A percentile compares a stretch with the other conserved stretches of the same genome.
Evolutionary conservation across 768 basidiomycete species (phyloP).

Genomic region (Panus rudis): DNA sequence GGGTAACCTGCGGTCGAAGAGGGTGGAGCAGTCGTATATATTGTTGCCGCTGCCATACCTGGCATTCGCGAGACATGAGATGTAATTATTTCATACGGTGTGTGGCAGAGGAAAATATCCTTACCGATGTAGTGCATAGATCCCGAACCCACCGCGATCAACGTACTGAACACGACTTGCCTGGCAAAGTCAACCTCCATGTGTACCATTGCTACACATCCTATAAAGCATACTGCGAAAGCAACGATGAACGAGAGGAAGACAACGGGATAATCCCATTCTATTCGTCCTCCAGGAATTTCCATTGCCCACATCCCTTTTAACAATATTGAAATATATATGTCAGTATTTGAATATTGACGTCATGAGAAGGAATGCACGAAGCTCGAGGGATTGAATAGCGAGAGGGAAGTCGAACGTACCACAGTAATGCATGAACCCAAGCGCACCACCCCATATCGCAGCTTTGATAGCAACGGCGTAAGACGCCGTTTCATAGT

Average conservation of each 20-base stretch:
- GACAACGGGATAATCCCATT: conserved; percentile 17
- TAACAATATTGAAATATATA: no score
- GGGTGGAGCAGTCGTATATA: conserved; percentile 18
- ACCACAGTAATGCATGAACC: conserved; percentile 26
- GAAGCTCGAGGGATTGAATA: not conserved
- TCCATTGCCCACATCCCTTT: conserved; percentile 26
- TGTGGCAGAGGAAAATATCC: not conserved
- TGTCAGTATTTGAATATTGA: no score
- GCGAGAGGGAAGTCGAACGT: not conserved
- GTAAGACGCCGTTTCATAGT: conserved; percentile 14
- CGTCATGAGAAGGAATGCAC: no score
- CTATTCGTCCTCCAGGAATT: conserved; percentile 18
- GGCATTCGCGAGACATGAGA: not conserved
- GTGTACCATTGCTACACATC: conserved; percentile 20
- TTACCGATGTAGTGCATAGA: conserved; percentile 25
- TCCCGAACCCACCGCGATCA: conserved; percentile 18
- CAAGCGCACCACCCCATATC: conserved; percentile 22
- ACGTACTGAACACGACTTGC: conserved; percentile 22
- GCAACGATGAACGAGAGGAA: conserved; percentile 21
- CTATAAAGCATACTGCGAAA: conserved; percentile 20
- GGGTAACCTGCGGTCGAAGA: conserved; percentile 18
- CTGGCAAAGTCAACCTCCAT: conserved; percentile 23
- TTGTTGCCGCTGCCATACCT: conserved; percentile 24
- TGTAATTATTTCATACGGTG: not conserved
- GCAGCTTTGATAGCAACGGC: conserved; percentile 16